These are phyloP conservation scores for Pyrenula aspistea DNA, from an alignment of 495 filamentous ascomycete genomes.

Conservation along the genomic window DNA sequence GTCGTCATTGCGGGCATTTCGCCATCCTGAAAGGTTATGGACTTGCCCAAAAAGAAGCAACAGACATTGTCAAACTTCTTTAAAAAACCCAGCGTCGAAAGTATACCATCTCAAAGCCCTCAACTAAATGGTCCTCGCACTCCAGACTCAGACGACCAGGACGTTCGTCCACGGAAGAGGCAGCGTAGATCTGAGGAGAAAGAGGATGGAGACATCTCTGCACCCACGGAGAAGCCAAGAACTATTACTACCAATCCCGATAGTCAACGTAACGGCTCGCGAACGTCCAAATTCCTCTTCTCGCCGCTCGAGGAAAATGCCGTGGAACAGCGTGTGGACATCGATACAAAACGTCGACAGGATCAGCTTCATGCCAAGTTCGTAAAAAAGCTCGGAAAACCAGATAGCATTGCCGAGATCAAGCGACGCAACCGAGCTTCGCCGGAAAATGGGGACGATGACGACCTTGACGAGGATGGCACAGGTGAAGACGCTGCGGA, in stretches of 20 bases:
- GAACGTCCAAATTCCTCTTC: conserved; percentile 38
- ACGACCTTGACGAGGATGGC: conserved; percentile 35
- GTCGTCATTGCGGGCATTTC: too few species aligned
- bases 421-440: conserved; percentile 45
- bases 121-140: not conserved
- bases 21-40: not conserved
- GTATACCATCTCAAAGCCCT: not conserved
- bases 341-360: conserved; percentile 29
- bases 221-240: conserved; percentile 7
- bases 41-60: conserved; percentile 41
- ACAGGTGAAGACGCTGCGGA: conserved; percentile 46
- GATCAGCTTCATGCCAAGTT: conserved; percentile 73
- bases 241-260: not conserved
- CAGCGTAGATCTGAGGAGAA: conserved; percentile 6
- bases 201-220: conserved; percentile 9
- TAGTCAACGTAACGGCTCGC: conserved; percentile 1
- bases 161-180: conserved; percentile 6
- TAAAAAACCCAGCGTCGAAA: conserved; percentile 37
- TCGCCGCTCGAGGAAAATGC: conserved; percentile 17
- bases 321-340: conserved; percentile 11
- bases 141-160: conserved; percentile 4
- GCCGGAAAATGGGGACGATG: conserved; percentile 34
- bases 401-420: conserved; percentile 65
- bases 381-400: conserved; percentile 74
- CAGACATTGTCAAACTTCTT: conserved; percentile 84